Evolutionary conservation across 768 basidiomycete genomes (phyloP).

Genomic region (Omphalotus guepiniiformis): DNA sequence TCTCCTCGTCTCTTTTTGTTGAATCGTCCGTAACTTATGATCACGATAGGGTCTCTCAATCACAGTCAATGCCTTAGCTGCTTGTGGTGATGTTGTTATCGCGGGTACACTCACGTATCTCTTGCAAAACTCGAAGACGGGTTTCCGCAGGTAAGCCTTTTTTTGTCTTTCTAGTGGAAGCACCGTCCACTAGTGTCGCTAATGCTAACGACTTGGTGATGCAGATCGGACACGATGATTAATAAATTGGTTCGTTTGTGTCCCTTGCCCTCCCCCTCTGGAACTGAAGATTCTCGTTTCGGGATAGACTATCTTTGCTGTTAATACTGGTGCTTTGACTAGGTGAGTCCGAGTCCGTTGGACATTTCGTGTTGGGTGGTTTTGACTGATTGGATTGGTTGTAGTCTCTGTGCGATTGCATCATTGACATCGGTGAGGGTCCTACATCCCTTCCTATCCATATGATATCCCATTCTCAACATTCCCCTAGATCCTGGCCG

Average conservation of each 20-base stretch:
- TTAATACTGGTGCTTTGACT: constrained; percentile 38
- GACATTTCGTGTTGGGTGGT: not conserved
- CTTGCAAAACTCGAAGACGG: constrained; percentile 41
- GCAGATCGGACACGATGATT: constrained; percentile 45
- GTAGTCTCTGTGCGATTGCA: constrained; percentile 48
- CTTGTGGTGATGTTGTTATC: constrained; percentile 44
- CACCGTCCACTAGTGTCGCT: too few relatives aligned
- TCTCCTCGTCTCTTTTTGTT: not conserved
- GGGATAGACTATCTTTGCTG: constrained; percentile 37
- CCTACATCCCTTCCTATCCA: not conserved
- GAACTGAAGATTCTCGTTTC: not conserved
- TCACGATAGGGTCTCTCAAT: constrained; percentile 32
- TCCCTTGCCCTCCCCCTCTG: not conserved
- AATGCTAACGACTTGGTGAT: constrained; percentile 6
- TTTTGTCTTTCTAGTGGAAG: not conserved
- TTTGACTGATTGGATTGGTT: not conserved
- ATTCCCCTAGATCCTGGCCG: constrained; percentile 38
- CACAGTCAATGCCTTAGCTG: constrained; percentile 40
- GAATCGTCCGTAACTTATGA: not conserved
- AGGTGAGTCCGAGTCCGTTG: constrained; percentile 21
- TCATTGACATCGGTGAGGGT: constrained; percentile 45
- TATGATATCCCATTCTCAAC: not conserved
- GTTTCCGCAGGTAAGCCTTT: constrained; percentile 36
- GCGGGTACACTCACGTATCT: constrained; percentile 37
- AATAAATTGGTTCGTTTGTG: constrained; percentile 34